These are phyloP conservation scores for Geotrichum candidum DNA, from an alignment of 1,139 yeast genomes.

Conservation along the genomic window DNA sequence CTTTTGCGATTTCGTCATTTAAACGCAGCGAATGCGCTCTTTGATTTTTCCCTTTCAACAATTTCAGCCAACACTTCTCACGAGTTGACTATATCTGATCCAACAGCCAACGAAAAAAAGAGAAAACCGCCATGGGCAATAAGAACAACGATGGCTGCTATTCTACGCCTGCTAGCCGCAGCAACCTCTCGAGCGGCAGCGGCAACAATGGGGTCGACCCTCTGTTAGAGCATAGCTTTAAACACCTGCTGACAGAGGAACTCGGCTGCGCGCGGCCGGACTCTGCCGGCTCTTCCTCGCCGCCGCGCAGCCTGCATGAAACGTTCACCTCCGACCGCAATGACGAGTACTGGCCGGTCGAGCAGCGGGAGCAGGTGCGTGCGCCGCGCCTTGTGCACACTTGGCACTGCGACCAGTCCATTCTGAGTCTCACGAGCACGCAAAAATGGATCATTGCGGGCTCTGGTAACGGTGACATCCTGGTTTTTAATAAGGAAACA, in stretches of 20 bases:
- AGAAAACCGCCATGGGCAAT: neutral
- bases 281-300: neutral
- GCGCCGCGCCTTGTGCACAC: conserved; percentile 40
- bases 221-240: neutral
- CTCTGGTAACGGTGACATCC: conserved; percentile 82
- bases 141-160: neutral
- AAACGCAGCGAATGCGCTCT: neutral
- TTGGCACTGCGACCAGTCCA: conserved; percentile 71
- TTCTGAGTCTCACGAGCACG: conserved; percentile 70
- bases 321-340: neutral
- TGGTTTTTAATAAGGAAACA: conserved; percentile 63
- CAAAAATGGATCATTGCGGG: conserved; percentile 72
- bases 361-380: neutral
- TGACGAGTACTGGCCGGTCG: conserved; percentile 11
- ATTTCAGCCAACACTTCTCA: neutral
- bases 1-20: neutral
- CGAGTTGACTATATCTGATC: neutral
- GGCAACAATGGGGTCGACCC: neutral
- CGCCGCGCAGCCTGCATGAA: neutral
- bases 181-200: neutral
- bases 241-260: conserved; percentile 4
- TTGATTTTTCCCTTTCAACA: neutral
- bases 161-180: conserved; percentile 2
- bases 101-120: neutral
- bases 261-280: conserved; percentile 4